phyloP scores from a whole-genome alignment of 331 rosid genomes.

The Spiraea crenata region DNA sequence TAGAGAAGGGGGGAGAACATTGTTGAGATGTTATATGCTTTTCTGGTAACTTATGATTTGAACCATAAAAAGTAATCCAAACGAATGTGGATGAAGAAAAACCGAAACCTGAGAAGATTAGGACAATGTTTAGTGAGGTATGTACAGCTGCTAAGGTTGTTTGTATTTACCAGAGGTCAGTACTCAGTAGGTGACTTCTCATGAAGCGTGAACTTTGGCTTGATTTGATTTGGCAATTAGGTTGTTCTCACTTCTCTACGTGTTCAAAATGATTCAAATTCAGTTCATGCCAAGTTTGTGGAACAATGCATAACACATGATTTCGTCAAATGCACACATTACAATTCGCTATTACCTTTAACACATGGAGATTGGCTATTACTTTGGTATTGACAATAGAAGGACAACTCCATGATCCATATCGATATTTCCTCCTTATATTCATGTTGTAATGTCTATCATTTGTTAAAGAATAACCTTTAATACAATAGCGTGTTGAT shows the following conservation, averaged over 20 bases:
- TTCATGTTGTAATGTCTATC: too few relatives aligned
- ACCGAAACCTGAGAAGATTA: too few relatives aligned
- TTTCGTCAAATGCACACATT: too few relatives aligned
- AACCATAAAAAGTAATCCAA: neutral
- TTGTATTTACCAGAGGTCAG: neutral
- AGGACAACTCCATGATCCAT: too few relatives aligned
- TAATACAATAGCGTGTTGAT: too few relatives aligned
- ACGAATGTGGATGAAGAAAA: too few relatives aligned
- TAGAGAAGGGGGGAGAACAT: neutral
- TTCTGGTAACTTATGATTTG: neutral
- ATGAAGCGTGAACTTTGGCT: neutral
- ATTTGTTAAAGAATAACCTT: too few relatives aligned
- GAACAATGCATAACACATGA: neutral
- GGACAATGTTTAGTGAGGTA: neutral
- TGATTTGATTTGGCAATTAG: neutral
- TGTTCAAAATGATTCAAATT: neutral
- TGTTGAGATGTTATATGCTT: neutral
- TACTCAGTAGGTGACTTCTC: neutral
- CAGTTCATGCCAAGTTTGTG: neutral
- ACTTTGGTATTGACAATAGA: too few relatives aligned
- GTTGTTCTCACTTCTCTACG: too few relatives aligned
- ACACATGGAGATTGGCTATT: too few relatives aligned
- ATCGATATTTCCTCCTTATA: too few relatives aligned
- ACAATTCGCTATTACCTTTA: too few relatives aligned
- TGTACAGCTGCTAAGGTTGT: conserved; percentile 3